Conservation (phyloP, 192 early-diverging fungal genomes). For the Pilaira anomala region DNA sequence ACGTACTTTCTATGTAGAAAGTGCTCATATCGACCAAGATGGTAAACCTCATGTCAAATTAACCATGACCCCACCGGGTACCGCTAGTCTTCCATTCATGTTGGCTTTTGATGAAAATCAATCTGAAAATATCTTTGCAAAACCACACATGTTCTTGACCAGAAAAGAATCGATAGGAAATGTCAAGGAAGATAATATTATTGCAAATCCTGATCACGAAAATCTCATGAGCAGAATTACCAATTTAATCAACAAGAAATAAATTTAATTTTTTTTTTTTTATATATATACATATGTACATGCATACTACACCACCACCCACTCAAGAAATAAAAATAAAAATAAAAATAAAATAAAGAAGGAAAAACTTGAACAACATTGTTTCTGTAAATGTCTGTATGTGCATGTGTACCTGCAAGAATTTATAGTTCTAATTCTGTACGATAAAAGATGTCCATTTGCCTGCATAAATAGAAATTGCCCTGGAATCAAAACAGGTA, state of each 20-base stretch:
- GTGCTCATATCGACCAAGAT: constrained; percentile 46
- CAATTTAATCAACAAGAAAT: constrained; percentile 6
- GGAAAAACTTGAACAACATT: too few species aligned
- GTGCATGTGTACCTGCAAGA: too few species aligned
- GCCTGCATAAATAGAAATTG: not conserved
- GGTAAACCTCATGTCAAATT: constrained; percentile 41
- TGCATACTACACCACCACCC: too few species aligned
- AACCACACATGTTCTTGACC: not conserved
- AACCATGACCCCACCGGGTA: constrained; percentile 9
- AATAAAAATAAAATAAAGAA: too few species aligned
- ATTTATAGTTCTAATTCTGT: too few species aligned
- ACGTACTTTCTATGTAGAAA: constrained; percentile 60
- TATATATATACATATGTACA: not conserved
- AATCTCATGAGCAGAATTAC: constrained; percentile 19
- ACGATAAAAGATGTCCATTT: not conserved
- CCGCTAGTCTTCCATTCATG: constrained; percentile 5
- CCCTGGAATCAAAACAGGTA: not conserved
- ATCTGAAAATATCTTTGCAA: not conserved
- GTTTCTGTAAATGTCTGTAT: too few species aligned
- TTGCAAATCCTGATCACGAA: constrained; percentile 17
- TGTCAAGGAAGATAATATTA: not conserved
- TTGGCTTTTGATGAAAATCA: not conserved
- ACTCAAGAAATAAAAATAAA: too few species aligned
- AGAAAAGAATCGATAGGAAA: constrained; percentile 4
- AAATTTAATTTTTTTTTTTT: not conserved